Evolutionary conservation across 768 basidiomycete species (phyloP).

Genomic region (Lentinula boryana): DNA sequence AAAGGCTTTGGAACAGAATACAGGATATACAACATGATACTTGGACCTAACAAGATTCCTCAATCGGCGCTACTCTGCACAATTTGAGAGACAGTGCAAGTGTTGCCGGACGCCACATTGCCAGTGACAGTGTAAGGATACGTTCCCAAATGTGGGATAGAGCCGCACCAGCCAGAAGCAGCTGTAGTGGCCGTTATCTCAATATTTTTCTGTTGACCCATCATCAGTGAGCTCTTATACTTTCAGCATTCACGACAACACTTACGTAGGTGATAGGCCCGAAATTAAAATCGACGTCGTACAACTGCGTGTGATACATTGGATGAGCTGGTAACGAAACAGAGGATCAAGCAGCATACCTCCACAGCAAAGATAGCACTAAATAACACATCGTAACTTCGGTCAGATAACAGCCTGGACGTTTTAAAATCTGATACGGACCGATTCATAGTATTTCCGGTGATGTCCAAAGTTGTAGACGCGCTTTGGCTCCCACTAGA

Average conservation of each 20-base stretch:
- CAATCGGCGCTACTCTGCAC: constrained; percentile 13
- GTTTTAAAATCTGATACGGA: neutral
- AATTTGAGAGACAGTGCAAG: constrained; percentile 17
- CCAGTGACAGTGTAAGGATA: constrained; percentile 20
- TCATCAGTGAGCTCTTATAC: neutral
- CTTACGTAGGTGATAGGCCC: constrained; percentile 18
- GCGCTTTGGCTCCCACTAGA: constrained; percentile 19
- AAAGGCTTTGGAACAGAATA: no score
- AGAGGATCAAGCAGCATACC: constrained; percentile 6
- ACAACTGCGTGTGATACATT: constrained; percentile 9
- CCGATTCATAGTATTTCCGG: constrained; percentile 22
- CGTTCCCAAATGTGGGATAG: constrained; percentile 16
- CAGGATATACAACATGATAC: neutral
- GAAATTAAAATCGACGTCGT: constrained; percentile 20
- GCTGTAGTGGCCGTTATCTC: constrained; percentile 19
- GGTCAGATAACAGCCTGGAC: neutral
- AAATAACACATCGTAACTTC: neutral
- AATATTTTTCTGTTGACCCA: constrained; percentile 14
- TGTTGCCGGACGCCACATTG: constrained; percentile 17
- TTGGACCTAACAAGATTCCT: neutral
- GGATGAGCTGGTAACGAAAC: neutral
- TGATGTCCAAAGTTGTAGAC: constrained; percentile 16
- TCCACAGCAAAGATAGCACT: constrained; percentile 22
- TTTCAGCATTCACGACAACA: neutral
- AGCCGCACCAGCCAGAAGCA: constrained; percentile 21